Conservation (phyloP, 176 grass and related monocot genomes). For the Echinochloa phyllopogon region DNA sequence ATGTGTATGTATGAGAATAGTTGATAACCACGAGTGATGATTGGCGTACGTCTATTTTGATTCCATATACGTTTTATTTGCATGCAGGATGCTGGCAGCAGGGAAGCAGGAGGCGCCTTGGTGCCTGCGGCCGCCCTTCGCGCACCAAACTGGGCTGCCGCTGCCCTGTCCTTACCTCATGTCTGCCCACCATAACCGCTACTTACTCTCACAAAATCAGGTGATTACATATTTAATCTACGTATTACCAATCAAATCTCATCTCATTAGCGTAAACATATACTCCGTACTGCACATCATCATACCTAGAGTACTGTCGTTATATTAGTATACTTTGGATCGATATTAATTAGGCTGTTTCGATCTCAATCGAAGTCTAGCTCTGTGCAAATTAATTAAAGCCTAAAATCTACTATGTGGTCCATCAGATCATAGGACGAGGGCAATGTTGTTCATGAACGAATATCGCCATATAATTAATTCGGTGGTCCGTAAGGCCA, state of each 20-base stretch:
- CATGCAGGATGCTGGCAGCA: constrained; percentile 30
- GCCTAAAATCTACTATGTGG: background rate
- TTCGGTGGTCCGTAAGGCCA: background rate
- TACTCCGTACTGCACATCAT: background rate
- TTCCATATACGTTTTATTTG: background rate
- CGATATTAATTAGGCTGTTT: too few relatives aligned
- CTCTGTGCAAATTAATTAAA: background rate
- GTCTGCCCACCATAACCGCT: constrained; percentile 44
- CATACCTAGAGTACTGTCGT: background rate
- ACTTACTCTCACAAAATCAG: constrained; percentile 50
- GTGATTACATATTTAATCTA: background rate
- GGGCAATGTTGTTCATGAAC: background rate
- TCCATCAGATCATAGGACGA: background rate
- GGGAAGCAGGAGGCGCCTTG: constrained; percentile 18
- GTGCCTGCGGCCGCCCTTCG: constrained; percentile 31
- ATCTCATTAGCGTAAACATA: background rate
- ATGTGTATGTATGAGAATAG: too few relatives aligned
- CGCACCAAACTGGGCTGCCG: constrained; percentile 19
- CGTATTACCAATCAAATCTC: background rate
- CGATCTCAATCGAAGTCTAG: background rate
- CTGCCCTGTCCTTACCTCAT: constrained; percentile 54
- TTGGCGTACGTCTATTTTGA: too few relatives aligned
- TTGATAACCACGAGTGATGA: too few relatives aligned
- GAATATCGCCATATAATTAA: background rate
- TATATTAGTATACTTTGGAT: background rate